A percentile compares a stretch with the other conserved stretches of the same genome.
Conservation (phyloP, 345 rosid species). For the Murraya paniculata region DNA sequence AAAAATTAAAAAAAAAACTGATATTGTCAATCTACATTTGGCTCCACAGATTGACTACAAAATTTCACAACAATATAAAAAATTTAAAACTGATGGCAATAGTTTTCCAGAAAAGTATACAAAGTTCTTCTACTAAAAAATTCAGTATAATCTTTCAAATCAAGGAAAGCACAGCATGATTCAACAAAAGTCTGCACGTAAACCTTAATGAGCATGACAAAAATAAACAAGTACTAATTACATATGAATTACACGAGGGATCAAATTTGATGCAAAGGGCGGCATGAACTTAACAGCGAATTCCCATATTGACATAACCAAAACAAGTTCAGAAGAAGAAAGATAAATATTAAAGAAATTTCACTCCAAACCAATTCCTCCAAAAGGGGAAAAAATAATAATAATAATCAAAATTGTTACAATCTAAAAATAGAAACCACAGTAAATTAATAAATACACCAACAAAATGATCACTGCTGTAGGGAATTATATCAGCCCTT, state of each 20-base stretch:
- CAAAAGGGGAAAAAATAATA: neutral
- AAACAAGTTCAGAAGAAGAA: neutral
- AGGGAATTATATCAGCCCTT: neutral
- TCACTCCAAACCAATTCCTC: neutral
- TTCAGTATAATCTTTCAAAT: neutral
- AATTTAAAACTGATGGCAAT: neutral
- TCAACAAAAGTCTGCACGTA: neutral
- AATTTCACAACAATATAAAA: neutral
- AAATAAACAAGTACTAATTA: neutral
- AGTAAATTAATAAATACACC: neutral
- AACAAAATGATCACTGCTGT: neutral
- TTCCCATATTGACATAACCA: neutral
- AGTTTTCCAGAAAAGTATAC: neutral
- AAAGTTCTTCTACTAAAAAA: neutral
- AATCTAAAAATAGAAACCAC: neutral
- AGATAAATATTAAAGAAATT: neutral
- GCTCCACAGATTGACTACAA: constrained; percentile 3
- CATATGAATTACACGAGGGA: neutral
- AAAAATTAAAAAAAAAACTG: constrained; percentile 4
- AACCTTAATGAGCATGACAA: neutral
- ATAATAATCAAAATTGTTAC: neutral
- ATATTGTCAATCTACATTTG: constrained; percentile 8
- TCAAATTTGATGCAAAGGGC: neutral
- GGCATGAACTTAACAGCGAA: neutral
- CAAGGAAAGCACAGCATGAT: neutral